A percentile compares a stretch with the other conserved stretches of the same genome.
Conservation (phyloP, 2,329 filamentous ascomycete genomes). For the Fulvia fulva region DNA sequence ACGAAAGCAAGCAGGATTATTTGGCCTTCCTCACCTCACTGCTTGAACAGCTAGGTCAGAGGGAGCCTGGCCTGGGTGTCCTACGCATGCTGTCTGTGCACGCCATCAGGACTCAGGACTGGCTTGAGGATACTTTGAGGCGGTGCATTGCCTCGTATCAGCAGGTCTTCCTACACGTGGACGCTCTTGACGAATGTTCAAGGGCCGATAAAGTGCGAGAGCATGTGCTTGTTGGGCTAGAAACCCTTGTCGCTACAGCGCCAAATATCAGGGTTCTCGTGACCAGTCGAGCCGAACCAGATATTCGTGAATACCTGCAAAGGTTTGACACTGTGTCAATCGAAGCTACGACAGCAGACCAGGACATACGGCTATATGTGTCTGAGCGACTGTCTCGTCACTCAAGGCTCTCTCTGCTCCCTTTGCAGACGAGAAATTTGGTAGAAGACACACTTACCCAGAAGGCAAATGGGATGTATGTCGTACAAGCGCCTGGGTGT, state of each 20-base stretch:
- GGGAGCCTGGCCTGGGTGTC: slow-evolving; percentile 17
- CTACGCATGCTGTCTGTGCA: slow-evolving; percentile 19
- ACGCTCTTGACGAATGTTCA: slow-evolving; percentile 36
- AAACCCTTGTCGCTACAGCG: slow-evolving; percentile 12
- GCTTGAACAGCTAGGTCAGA: slow-evolving; percentile 20
- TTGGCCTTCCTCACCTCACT: slow-evolving; percentile 17
- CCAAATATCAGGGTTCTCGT: slow-evolving; percentile 17
- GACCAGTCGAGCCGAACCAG: slow-evolving; percentile 22
- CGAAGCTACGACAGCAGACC: slow-evolving; percentile 6
- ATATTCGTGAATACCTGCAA: slow-evolving; percentile 19
- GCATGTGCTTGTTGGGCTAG: slow-evolving; percentile 11
- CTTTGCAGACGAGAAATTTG: slow-evolving; percentile 7
- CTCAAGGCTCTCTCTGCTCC: slow-evolving; percentile 10
- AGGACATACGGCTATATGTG: slow-evolving; percentile 19
- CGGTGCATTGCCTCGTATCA: slow-evolving; percentile 11
- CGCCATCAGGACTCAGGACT: slow-evolving; percentile 9
- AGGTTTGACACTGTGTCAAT: slow-evolving; percentile 7
- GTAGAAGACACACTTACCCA: slow-evolving; percentile 21
- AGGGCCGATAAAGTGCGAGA: slow-evolving; percentile 17
- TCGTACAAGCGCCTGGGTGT: not conserved
- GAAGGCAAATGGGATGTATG: slow-evolving; percentile 28
- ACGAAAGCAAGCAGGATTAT: slow-evolving; percentile 22
- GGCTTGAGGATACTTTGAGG: slow-evolving; percentile 21
- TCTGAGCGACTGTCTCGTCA: slow-evolving; percentile 16
- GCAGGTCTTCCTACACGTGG: slow-evolving; percentile 32